A percentile compares a stretch with the other conserved stretches of the same genome.
These are phyloP conservation scores for Prunus fruticosa DNA, from an alignment of 306 rosid species.

Conservation along the genomic window DNA sequence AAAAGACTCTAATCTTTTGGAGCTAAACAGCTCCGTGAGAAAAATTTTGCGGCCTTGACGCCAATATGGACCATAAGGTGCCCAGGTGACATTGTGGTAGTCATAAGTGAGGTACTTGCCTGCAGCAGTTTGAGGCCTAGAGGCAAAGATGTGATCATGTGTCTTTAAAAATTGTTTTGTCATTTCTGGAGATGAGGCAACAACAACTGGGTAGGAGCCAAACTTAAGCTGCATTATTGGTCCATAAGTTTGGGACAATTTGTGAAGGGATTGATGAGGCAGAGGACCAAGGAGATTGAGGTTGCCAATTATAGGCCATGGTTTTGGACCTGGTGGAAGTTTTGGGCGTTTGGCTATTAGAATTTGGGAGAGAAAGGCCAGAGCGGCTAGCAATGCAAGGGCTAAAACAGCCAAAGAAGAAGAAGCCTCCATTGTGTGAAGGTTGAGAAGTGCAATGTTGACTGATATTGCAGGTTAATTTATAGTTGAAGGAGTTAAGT, in stretches of 20 bases:
- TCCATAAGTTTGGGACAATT: slow-evolving; percentile 30
- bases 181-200: slow-evolving; percentile 26
- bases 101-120: slow-evolving; percentile 28
- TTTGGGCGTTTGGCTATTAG: background rate
- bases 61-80: slow-evolving; percentile 30
- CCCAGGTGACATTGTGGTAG: slow-evolving; percentile 17
- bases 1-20: slow-evolving; percentile 19
- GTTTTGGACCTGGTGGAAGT: slow-evolving; percentile 47
- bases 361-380: slow-evolving; percentile 11
- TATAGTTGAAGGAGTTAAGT: too few species aligned
- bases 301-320: slow-evolving; percentile 50
- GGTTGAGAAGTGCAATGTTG: too few species aligned
- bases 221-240: slow-evolving; percentile 32
- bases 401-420: background rate
- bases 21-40: slow-evolving; percentile 26
- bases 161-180: slow-evolving; percentile 20
- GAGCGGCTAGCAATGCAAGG: slow-evolving; percentile 5
- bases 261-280: slow-evolving; percentile 38
- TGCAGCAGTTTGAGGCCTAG: slow-evolving; percentile 32
- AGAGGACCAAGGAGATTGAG: slow-evolving; percentile 37
- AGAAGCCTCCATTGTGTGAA: background rate
- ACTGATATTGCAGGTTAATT: too few species aligned
- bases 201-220: slow-evolving; percentile 29
- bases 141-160: slow-evolving; percentile 28
- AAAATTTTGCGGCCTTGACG: slow-evolving; percentile 36